phyloP scores from a whole-genome alignment of 2,329 filamentous ascomycete genomes.

The Monilinia fructigena region DNA sequence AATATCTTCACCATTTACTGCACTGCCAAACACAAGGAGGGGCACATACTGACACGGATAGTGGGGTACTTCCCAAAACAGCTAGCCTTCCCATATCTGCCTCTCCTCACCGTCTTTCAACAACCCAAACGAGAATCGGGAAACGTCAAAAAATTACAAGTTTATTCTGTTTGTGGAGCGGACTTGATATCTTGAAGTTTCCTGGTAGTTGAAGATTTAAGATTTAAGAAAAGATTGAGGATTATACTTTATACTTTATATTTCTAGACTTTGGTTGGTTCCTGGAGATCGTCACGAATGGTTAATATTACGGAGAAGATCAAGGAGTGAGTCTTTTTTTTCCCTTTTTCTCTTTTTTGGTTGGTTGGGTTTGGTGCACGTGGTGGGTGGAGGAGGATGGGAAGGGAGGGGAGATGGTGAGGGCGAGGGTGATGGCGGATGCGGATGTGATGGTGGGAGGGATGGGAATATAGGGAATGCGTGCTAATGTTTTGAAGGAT shows the following conservation, averaged over 20 bases:
- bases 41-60: background rate
- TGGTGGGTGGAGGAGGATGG: background rate
- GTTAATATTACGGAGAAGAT: conserved; percentile 99
- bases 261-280: too few relatives aligned
- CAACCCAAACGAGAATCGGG: background rate
- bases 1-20: too few relatives aligned
- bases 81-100: background rate
- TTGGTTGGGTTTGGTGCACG: too few relatives aligned
- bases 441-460: conserved; percentile 11
- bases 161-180: background rate
- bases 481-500: conserved; percentile 60
- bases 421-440: background rate
- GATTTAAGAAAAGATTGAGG: background rate
- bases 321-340: conserved; percentile 74
- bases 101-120: background rate
- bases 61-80: background rate
- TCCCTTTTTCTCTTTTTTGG: too few relatives aligned
- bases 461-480: conserved; percentile 13
- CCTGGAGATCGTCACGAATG: conserved; percentile 62
- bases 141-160: conserved; percentile 15
- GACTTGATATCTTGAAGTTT: too few relatives aligned
- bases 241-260: background rate
- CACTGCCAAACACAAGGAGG: background rate
- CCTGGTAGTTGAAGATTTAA: too few relatives aligned
- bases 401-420: background rate